Evolutionary conservation across 768 basidiomycete species (phyloP).

Genomic region (Phanerodontia chrysosporium): DNA sequence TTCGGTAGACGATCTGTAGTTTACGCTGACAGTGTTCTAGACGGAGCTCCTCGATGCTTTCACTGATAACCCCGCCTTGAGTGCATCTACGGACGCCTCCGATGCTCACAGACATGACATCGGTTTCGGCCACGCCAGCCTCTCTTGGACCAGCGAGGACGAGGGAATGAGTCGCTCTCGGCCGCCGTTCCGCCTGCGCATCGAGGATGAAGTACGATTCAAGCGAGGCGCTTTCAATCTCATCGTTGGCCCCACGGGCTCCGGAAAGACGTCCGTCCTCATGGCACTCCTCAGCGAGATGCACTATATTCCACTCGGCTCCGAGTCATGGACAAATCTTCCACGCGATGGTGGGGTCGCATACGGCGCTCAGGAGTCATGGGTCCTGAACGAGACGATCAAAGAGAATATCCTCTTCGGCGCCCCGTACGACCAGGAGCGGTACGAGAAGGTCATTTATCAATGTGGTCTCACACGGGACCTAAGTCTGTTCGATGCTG

Average conservation of each 20-base stretch:
- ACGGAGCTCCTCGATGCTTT: conserved; percentile 49
- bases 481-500: conserved; percentile 42
- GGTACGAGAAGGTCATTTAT: conserved; percentile 38
- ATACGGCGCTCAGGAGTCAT: conserved; percentile 79
- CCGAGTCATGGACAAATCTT: conserved; percentile 64
- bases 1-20: not conserved
- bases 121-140: conserved; percentile 50
- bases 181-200: conserved; percentile 23
- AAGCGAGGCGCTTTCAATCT: conserved; percentile 21
- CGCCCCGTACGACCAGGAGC: conserved; percentile 35
- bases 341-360: conserved; percentile 67
- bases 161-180: conserved; percentile 32
- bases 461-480: conserved; percentile 42
- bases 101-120: conserved; percentile 30
- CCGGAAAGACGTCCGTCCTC: conserved; percentile 24
- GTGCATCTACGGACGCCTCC: not conserved
- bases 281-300: conserved; percentile 42
- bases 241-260: conserved; percentile 23
- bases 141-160: conserved; percentile 46
- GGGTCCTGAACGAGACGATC: conserved; percentile 79
- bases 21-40: conserved; percentile 19
- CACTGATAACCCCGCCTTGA: conserved; percentile 19
- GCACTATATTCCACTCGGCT: conserved; percentile 48
- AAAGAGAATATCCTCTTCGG: conserved; percentile 50
- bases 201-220: conserved; percentile 25